Evolutionary conservation across 345 rosid genomes (phyloP), one percentile per base, ranked within the genome.

Genomic region (Eucalyptus erythrocorys): DNA sequence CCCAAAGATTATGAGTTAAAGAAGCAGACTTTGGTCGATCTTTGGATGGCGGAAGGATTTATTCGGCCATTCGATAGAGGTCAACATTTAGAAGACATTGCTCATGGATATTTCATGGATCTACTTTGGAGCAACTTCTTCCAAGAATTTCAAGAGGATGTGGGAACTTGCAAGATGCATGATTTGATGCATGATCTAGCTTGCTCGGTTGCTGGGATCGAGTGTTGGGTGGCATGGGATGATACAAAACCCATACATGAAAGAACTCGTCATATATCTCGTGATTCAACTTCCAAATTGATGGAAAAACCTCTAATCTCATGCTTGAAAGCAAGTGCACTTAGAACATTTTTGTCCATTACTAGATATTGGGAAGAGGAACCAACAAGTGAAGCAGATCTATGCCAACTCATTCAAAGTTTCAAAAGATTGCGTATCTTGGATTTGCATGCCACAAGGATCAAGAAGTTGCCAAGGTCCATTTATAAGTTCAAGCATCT

Each of bases 111-210:
- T 48, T 88, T 92, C 40, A 51, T 84, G 71, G 89, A 90, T 42
- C 40, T 92, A 4, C 34, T 89, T 34, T 87, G 89, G 87, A 89
- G 79, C 49, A 86, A 80, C 47, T 92, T 92, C 76, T 92, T 91
- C 26, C 91, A 89, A 89, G 92, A 88, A 17, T 55, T 64, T 27
- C n/a, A 85, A 3, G 48, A 27, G 34, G 59, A 47, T 42, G 24
- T 6, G 24, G 26, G 3, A 13, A 59, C 53, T 3, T 91, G 89
- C 53, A 89, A 89, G 61, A 90, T 93, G 93, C 92, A 93, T 87
- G 91, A 87, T 89, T 88, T 91, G 14, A 89, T 91, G 47, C 91
- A 90, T 30, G 91, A 93, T 89, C 93, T 93, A 45, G 92, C 90
- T 3, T 86, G 82, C 68, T 87, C 68, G 32, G 57, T 90, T 82